These are phyloP conservation scores for Xylaria telfairii DNA, from an alignment of 495 filamentous ascomycete genomes.

Conservation along the genomic window DNA sequence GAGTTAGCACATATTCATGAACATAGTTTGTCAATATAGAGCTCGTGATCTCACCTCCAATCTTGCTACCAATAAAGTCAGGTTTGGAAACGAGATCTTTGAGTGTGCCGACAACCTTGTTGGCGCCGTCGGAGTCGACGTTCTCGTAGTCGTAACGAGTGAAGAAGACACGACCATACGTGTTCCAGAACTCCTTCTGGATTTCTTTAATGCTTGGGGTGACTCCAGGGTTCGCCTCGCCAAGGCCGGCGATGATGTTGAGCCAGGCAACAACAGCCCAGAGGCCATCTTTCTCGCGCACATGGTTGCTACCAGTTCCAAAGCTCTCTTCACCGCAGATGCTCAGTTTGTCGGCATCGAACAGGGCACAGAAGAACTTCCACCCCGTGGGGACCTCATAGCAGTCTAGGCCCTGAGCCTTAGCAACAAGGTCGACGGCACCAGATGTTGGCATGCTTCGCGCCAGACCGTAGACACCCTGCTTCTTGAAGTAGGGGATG, in stretches of 20 bases:
- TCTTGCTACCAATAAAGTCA: conserved; percentile 78
- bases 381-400: conserved; percentile 99
- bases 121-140: conserved; percentile 86
- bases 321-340: conserved; percentile 99
- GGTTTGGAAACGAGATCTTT: conserved; percentile 69
- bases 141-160: conserved; percentile 98
- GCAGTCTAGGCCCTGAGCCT: conserved; percentile 87
- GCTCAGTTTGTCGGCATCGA: conserved; percentile 95
- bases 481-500: conserved; percentile 97
- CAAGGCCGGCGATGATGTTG: conserved; percentile 96
- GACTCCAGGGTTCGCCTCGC: conserved; percentile 74
- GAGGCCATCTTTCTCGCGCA: conserved; percentile 97
- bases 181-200: conserved; percentile 96
- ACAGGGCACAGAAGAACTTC: conserved; percentile 99
- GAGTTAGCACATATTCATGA: background rate
- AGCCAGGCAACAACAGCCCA: conserved; percentile 98
- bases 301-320: conserved; percentile 98
- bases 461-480: conserved; percentile 93
- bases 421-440: conserved; percentile 92
- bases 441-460: conserved; percentile 97
- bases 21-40: conserved; percentile 14
- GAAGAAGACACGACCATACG: conserved; percentile 97
- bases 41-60: conserved; percentile 60
- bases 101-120: conserved; percentile 82
- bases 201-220: conserved; percentile 91